Base-by-base conservation (phyloP, 1,139 yeast genomes). In the Taiozyma sp. region DNA sequence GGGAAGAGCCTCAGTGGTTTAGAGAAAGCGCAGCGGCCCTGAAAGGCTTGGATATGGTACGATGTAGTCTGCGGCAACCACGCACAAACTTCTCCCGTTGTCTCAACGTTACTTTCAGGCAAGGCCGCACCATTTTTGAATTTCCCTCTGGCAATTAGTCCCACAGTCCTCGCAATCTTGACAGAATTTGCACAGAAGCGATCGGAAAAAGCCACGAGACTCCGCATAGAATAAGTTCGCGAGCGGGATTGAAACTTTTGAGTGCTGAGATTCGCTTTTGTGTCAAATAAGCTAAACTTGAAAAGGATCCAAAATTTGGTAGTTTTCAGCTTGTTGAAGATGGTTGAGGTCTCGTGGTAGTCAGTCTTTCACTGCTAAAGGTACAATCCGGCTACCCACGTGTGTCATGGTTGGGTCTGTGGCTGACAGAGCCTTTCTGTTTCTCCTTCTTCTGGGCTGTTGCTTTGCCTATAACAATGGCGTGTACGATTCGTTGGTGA, bases 401-500 rank as follows among this genome's bases (percentile, higher is more conserved):
- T 32, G 16, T 32, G 16, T 32, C 9, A 32, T 32, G 36, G 4
- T 32, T n/a, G 36, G 3, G 36, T 8, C 4, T n/a, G 19, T n/a
- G 14, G 36, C 19, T n/a, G 19, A 32, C 19, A 32, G 36, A 32
- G 36, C 19, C 36, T 19, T 13, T 13, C 6, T 40, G 43, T 28
- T 27, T n/a, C 24, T 30, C 14, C 14, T 13, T 22, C 28, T n/a
- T 29, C 19, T 8, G 8, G 19, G 36, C 19, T 32, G 7, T 8
- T 5, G 36, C 8, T 14, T 32, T 32, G 36, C 36, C 36, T 51
- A 47, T 41, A 54, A 47, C 22, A 51, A 53, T 23, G 49, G 49
- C 8, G 56, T 57, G n/a, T 60, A 57, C 38, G 52, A 53, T 14
- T 32, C 53, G 2, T 52, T 59, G 44, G 45, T 50, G 19, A 51